phyloP scores from a whole-genome alignment of 352 stramenopile genomes.

The Pythium plurisporium region DNA sequence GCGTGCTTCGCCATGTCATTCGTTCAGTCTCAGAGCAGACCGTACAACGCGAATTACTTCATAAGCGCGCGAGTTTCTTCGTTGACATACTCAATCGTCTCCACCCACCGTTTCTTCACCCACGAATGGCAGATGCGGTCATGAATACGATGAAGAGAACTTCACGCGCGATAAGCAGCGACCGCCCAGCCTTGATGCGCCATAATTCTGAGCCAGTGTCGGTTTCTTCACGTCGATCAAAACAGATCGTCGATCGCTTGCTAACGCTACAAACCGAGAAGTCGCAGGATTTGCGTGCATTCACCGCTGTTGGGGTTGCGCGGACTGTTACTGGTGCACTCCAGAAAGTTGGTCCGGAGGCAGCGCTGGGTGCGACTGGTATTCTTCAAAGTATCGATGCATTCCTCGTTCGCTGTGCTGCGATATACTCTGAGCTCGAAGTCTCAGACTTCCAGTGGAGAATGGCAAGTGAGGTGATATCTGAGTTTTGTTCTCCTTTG shows the following conservation, averaged over 20 bases:
- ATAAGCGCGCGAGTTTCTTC: conserved; percentile 31
- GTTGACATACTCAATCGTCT: conserved; percentile 51
- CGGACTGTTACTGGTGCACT: conserved; percentile 58
- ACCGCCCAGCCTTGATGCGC: conserved; percentile 1
- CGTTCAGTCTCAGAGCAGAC: conserved; percentile 46
- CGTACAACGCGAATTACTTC: conserved; percentile 48
- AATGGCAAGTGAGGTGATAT: conserved; percentile 66
- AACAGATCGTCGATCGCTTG: conserved; percentile 36
- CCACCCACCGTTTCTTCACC: conserved; percentile 65
- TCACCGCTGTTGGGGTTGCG: conserved; percentile 57
- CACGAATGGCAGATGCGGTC: conserved; percentile 47
- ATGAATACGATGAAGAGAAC: conserved; percentile 36
- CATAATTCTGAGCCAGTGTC: conserved; percentile 10
- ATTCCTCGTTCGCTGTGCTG: conserved; percentile 62
- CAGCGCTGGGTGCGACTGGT: conserved; percentile 28
- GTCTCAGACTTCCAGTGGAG: conserved; percentile 78
- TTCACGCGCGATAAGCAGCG: neutral
- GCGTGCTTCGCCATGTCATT: conserved; percentile 56
- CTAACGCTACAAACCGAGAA: conserved; percentile 44
- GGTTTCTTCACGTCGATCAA: conserved; percentile 3
- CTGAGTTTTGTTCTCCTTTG: conserved; percentile 59
- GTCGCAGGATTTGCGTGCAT: conserved; percentile 48
- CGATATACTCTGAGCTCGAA: conserved; percentile 69
- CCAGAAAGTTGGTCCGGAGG: conserved; percentile 52
- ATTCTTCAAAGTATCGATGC: conserved; percentile 49